Conservation (phyloP, 306 rosid species). For the Medicago lupulina region DNA sequence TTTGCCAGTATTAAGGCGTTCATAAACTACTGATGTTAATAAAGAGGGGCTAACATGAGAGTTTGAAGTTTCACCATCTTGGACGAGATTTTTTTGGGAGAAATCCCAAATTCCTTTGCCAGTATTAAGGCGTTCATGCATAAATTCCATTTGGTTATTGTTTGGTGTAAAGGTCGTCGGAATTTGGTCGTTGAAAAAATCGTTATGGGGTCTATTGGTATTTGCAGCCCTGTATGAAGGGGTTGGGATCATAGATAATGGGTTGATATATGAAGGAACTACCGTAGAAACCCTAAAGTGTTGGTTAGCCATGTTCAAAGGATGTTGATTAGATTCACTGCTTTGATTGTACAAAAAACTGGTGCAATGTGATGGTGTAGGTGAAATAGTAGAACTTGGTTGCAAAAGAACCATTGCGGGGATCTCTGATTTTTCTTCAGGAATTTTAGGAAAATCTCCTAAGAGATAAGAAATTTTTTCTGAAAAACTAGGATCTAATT, state of each 20-base stretch:
- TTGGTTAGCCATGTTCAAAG: slow-evolving; percentile 16
- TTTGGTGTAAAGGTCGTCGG: slow-evolving; percentile 4
- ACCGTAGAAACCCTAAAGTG: slow-evolving; percentile 6
- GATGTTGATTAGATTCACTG: slow-evolving; percentile 20
- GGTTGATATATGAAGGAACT: slow-evolving; percentile 40
- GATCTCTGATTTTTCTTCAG: slow-evolving; percentile 19
- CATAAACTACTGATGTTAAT: not conserved
- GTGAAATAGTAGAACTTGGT: not conserved
- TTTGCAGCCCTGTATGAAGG: slow-evolving; percentile 2
- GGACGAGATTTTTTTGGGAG: slow-evolving; percentile 17
- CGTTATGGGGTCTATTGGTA: slow-evolving; percentile 23
- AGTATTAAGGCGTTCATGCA: slow-evolving; percentile 27
- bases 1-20: not conserved
- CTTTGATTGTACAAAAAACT: slow-evolving; percentile 32
- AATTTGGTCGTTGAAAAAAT: not conserved
- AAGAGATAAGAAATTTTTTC: slow-evolving; percentile 34
- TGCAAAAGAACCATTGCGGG: slow-evolving; percentile 1
- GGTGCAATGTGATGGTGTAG: not conserved
- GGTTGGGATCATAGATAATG: slow-evolving; percentile 37
- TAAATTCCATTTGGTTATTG: slow-evolving; percentile 33
- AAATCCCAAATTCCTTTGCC: slow-evolving; percentile 25
- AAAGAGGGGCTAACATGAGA: not conserved
- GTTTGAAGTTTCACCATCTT: not conserved
- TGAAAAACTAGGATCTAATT: slow-evolving; percentile 18
- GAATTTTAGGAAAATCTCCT: slow-evolving; percentile 38